Evolutionary conservation across 495 filamentous ascomycete species (phyloP).

Genomic region (Sporormia fimetaria): DNA sequence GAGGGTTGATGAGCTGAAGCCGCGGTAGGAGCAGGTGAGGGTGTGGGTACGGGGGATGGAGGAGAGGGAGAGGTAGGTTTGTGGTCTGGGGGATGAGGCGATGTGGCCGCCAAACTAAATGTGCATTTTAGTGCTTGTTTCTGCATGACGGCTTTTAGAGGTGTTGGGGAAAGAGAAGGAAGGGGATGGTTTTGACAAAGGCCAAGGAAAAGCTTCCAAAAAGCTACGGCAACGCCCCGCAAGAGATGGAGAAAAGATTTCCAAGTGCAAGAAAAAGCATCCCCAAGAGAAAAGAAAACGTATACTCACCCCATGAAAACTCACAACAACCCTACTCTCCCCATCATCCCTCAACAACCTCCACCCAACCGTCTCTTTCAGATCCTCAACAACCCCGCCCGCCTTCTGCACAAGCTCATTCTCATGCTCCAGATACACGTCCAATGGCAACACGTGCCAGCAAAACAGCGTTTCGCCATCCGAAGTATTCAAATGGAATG

Average conservation of each 20-base stretch:
- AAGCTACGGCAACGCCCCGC: not conserved
- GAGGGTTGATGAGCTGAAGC: conserved; percentile 73
- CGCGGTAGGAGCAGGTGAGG: conserved; percentile 76
- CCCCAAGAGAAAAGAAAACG: not conserved
- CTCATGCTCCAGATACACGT: conserved; percentile 31
- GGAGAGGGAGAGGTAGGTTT: conserved; percentile 41
- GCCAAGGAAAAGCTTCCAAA: conserved; percentile 8
- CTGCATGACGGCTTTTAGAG: too few species aligned
- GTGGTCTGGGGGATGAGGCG: conserved; percentile 41
- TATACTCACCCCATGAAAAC: conserved; percentile 26
- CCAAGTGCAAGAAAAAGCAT: not conserved
- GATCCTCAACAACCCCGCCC: conserved; percentile 20
- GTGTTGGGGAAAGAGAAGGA: not conserved
- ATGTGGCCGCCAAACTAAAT: conserved; percentile 43
- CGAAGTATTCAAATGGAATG: conserved; percentile 29
- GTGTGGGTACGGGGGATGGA: conserved; percentile 48
- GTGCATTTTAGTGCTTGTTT: too few species aligned
- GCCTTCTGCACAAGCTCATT: conserved; percentile 20
- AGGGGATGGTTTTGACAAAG: not conserved
- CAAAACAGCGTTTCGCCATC: conserved; percentile 33
- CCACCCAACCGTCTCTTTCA: conserved; percentile 26
- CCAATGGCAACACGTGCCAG: conserved; percentile 34
- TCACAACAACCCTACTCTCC: conserved; percentile 30
- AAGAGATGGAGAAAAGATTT: not conserved
- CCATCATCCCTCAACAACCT: conserved; percentile 28